Evolutionary conservation across 371 early-diverging fungal species (phyloP), one percentile per base, ranked within the genome.

Genomic region (Mortierella polycephala): DNA sequence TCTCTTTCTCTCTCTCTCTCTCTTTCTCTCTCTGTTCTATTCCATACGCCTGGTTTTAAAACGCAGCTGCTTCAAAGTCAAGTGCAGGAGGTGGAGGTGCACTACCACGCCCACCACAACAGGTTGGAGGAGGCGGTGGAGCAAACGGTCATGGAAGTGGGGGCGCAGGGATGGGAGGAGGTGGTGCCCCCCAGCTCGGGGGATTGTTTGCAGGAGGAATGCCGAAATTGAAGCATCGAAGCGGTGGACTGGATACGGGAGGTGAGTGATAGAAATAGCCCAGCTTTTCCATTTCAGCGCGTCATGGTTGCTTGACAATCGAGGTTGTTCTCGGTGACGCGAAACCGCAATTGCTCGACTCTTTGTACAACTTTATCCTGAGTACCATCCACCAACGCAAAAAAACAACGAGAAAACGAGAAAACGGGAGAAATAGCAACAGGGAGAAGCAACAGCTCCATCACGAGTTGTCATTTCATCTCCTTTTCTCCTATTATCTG

Each of bases 181-280:
- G 39, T 12, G 65, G 66, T 18, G 68, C 76, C 41, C 73, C 75
- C 37, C 73, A 76, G 42, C 79, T 91, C 14, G 91, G 88, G 39
- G 90, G 89, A 11, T 70, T 91, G 11, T 90, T 91, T 81, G 87
- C 89, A n/a, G 84, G 85, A 59, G 91, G 90, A 45, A 86, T 91
- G 84, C 91, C 91, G 52, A 86, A 86, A 10, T 81, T 91, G 20
- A 85, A 88, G 75, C 86, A 70, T 75, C 72, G 85, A 62, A 52
- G 56, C 41, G 82, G 83, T n/a, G 81, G 81, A 46, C 63, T 82
- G 47, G 75, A 79, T 37, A 83, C 83, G 39, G 82, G 81, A 54
- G 72, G 80, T 67, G 69, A 67, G 42, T 20, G 20, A 23, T 7
- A 60, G 50, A 47, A 46, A 46, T 16, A 37, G 60, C 60, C 18